Evolutionary conservation across 768 basidiomycete species (phyloP), one percentile per base, ranked within the genome.

Genomic region (Boletus rubescentipes): DNA sequence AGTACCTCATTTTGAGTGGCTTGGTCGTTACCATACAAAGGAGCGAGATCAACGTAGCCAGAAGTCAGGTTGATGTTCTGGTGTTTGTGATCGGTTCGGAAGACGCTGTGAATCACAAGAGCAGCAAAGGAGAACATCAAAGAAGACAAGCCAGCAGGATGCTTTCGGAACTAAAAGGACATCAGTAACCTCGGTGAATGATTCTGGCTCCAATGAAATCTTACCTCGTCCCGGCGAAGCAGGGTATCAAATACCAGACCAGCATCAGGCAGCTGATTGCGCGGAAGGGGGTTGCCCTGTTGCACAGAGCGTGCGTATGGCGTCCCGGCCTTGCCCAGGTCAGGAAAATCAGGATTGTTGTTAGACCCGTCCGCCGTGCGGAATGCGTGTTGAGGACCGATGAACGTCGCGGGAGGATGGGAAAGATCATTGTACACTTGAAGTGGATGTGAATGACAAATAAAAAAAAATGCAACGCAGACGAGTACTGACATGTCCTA

Each of bases 251-350:
- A 95, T 26, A 94, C 70, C 12, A 93, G 73, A 10, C 88, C 89
- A 15, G 91, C 73, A 68, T 93, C 91, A 0, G 91, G 91, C 29
- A 93, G 74, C 53, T 84, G 81, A 61, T 86, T 81, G 41, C 65
- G 73, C 0, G 90, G 86, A 3, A 90, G 73, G 2, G 87, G 79
- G 55, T 86, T 78, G 2, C 51, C 67, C 64, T 88, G 85, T 59
- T 89, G 87, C 21, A 93, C 92, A 42, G 87, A 91, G 21, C 91
- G 83, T n/a, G 89, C 79, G 65, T 93, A 93, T 0, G 91, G 86
- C 12, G 79, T 84, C 6, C 84, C 82, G 2, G 91, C 89, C 73
- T 85, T 86, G 42, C 93, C 93, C 72, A 94, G 67, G 54, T 84
- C 75, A 2, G 91, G 91, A 35, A 75, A 66, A 49, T 78, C 75